Base-by-base conservation (phyloP, 768 basidiomycete species). In the Kwoniella heveanensis region DNA sequence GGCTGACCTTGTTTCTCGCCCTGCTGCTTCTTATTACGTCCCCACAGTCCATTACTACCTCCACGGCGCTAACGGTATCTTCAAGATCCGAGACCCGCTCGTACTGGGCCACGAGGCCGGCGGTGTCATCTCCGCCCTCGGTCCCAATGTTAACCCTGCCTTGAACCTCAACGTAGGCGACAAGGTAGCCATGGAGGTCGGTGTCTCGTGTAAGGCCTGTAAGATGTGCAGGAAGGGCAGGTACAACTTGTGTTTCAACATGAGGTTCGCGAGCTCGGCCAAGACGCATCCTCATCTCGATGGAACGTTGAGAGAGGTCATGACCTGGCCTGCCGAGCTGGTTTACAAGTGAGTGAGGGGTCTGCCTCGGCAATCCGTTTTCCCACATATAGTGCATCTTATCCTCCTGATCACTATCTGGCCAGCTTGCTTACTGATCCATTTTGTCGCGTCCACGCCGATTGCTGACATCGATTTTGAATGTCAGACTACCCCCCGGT, bases 51-150 rank as follows among this genome's bases (percentile, higher is more conserved):
- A 96, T 80, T 96, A 97, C 82, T 96, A 90, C 81, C 79, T 83
- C 30, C 88, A 92, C 71, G 92, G 90, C 22, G 86, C 91, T 47
- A 98, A 96, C 79, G 94, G 93, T 52, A 91, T 92, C 79, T 96
- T 94, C 81, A 88, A 87, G 54, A 84, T 96, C 66, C 88, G 86
- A 64, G 83, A 86, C 6, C 93, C 94, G 3, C 86, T 97, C 62
- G 88, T 93, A 50, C 88, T 98, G 30, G 95, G 94, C 25, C 94
- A 97, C 80, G 94, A 97, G 83, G 85, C 92, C 0, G 86, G 90
- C n/a, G 94, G 93, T 32, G 80, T 90, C 73, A 83, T 97, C 66
- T 88, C 88, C 60, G 88, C 91, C n/a, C 84, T 95, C 61, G 90
- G 90, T 12, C 84, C 88, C 13, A 86, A 87, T 30, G 65, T 75